Base-by-base conservation (phyloP, 73 alveolate species). In the Urostyla sp. region DNA sequence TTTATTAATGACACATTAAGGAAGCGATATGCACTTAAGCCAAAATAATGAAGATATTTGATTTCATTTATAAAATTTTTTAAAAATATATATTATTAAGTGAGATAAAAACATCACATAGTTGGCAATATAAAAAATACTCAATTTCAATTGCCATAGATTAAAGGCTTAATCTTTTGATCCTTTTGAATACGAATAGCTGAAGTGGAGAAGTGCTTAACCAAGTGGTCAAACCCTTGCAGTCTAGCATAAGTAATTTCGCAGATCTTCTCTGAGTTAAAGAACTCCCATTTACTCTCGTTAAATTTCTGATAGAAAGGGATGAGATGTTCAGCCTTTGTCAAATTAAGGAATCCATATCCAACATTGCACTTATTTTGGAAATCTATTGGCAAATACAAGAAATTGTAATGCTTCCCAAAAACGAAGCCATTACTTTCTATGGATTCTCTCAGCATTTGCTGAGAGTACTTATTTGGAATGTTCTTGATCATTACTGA, bases 301-400 rank as follows among this genome's bases (percentile, higher is more conserved):
- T 91, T 57, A 66, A 91, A 94, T 40, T 80, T 88, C 51, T 78
- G 61, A 85, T 85, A 94, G 72, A 94, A 94, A 27, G 76, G 53
- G 57, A 88, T 67, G 34, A 94, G 87, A 76, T 75, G 86, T 49
- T 78, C 87, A 4, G 90, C 84, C 55, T 72, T 55, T 46, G 53
- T 73, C 55, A 94, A 67, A 79, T 94, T 94, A 67, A 94, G 88
- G 76, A 94, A 94, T 1, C 97, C 97, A 85, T 94, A 94, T 16
- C 98, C 98, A 34, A 88, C 94, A 69, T 94, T 94, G 84, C 98
- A 94, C 31, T 80, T 83, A 51, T 94, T 94, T 80, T 67, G 77
- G 36, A 75, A 67, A 38, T 57, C 84, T 0, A 73, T 84, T 13
- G 91, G 91, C 15, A 81, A 72, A 40, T 81, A 81, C 23, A 81